Evolutionary conservation across 352 stramenopile genomes (phyloP).

Genomic region (Phytophthora rubi): DNA sequence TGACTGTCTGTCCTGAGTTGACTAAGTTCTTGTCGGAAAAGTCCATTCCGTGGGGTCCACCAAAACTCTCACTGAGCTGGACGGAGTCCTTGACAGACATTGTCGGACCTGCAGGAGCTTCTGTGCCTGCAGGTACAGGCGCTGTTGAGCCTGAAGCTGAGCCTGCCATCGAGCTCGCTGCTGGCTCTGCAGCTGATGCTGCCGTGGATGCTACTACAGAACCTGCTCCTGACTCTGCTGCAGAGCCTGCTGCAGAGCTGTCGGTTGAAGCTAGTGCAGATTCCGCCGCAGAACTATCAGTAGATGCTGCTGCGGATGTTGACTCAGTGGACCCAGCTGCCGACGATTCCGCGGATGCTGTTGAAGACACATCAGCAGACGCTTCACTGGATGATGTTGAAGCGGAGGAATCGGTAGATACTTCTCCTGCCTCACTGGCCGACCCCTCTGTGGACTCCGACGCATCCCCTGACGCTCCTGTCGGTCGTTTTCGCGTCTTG

Average conservation of each 20-base stretch:
- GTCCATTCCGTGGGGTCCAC: slow-evolving; percentile 27
- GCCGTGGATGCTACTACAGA: slow-evolving; percentile 1
- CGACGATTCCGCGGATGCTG: not conserved
- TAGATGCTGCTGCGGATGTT: not conserved
- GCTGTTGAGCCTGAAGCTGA: not conserved
- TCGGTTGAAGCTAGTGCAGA: slow-evolving; percentile 2
- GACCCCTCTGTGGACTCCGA: not conserved
- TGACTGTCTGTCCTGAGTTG: slow-evolving; percentile 34
- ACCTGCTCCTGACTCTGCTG: not conserved
- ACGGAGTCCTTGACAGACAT: slow-evolving; percentile 34
- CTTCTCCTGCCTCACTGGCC: not conserved
- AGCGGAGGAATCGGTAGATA: not conserved
- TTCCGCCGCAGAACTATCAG: not conserved
- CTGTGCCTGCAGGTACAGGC: slow-evolving; percentile 2
- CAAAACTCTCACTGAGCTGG: slow-evolving; percentile 28
- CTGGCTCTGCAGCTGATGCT: not conserved
- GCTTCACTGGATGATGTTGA: not conserved
- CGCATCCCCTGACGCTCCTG: not conserved
- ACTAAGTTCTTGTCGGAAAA: slow-evolving; percentile 38
- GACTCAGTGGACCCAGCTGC: not conserved
- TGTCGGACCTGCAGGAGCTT: slow-evolving; percentile 6
- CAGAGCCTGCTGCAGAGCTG: not conserved
- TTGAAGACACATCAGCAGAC: not conserved
- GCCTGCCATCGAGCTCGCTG: not conserved
- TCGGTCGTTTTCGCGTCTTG: too few relatives aligned